A percentile compares a stretch with the other conserved stretches of the same genome.
phyloP scores from a whole-genome alignment of 108 stramenopile species.

The Cyclostephanos invisitatus region DNA sequence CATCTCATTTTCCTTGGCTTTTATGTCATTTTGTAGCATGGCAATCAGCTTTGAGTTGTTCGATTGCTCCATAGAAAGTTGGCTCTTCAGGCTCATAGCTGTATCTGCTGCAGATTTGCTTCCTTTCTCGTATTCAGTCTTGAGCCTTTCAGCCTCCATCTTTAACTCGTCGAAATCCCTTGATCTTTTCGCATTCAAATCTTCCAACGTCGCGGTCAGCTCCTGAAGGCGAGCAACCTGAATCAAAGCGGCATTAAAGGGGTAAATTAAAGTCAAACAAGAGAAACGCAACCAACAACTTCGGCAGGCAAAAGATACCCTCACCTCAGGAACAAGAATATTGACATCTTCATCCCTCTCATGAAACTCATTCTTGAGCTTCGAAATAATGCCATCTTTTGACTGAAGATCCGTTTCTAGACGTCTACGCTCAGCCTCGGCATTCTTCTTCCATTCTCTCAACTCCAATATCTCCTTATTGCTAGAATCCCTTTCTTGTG shows the following conservation, averaged over 20 bases:
- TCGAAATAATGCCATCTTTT: slow-evolving; percentile 28
- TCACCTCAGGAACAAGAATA: slow-evolving; percentile 41
- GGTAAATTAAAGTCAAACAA: neutral
- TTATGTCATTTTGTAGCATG: slow-evolving; percentile 30
- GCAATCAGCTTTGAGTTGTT: slow-evolving; percentile 34
- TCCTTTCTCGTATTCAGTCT: slow-evolving; percentile 31
- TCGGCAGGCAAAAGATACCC: neutral
- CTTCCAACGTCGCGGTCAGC: slow-evolving; percentile 31
- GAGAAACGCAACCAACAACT: neutral
- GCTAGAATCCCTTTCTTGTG: slow-evolving; percentile 24
- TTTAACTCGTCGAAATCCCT: slow-evolving; percentile 32
- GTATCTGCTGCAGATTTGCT: slow-evolving; percentile 20
- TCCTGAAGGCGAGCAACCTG: slow-evolving; percentile 41
- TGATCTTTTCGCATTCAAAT: slow-evolving; percentile 19
- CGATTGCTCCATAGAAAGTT: slow-evolving; percentile 23
- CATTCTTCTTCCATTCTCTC: slow-evolving; percentile 38
- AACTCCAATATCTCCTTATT: slow-evolving; percentile 28
- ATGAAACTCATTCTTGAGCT: slow-evolving; percentile 24
- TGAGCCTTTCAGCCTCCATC: slow-evolving; percentile 28
- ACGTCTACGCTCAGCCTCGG: slow-evolving; percentile 20
- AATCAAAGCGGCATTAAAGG: neutral
- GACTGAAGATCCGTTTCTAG: slow-evolving; percentile 18
- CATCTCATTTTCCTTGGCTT: slow-evolving; percentile 31
- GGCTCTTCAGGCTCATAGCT: slow-evolving; percentile 22
- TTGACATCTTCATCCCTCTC: slow-evolving; percentile 37